Conservation (phyloP, 202 grass and related monocot genomes). For the Schoenoplectus tabernaemontani region DNA sequence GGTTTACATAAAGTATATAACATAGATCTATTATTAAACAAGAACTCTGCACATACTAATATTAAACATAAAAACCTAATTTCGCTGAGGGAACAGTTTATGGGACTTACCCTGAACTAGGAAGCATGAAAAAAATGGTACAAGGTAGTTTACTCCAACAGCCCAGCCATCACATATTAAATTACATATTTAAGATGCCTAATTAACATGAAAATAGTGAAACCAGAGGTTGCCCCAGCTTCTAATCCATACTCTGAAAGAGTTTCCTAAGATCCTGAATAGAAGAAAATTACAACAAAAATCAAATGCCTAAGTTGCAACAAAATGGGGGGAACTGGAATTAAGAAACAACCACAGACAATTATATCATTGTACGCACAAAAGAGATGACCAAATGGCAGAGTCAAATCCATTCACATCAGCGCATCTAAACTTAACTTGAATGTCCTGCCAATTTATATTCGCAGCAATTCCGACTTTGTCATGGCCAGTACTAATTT, state of each 20-base stretch:
- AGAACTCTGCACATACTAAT: conserved; percentile 17
- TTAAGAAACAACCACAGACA: not conserved
- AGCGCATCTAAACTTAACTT: not conserved
- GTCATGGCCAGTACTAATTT: not conserved
- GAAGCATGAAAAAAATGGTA: conserved; percentile 5
- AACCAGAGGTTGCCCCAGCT: not conserved
- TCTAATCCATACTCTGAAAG: not conserved
- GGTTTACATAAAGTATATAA: not conserved
- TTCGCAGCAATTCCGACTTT: not conserved
- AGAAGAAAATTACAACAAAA: not conserved
- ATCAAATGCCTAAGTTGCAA: not conserved
- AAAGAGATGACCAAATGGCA: not conserved
- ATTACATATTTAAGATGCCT: conserved; percentile 4
- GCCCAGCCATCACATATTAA: not conserved
- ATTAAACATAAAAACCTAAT: not conserved
- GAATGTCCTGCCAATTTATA: not conserved
- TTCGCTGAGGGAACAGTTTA: not conserved
- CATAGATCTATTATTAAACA: conserved; percentile 12
- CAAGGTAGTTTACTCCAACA: not conserved
- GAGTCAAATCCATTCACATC: not conserved
- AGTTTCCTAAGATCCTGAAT: conserved; percentile 2
- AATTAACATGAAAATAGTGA: not conserved
- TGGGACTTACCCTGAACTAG: conserved; percentile 1
- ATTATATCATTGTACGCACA: not conserved
- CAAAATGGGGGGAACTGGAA: not conserved